Base-by-base conservation (phyloP, 2,329 filamentous ascomycete genomes). In the Curvularia hawaiiensis region DNA sequence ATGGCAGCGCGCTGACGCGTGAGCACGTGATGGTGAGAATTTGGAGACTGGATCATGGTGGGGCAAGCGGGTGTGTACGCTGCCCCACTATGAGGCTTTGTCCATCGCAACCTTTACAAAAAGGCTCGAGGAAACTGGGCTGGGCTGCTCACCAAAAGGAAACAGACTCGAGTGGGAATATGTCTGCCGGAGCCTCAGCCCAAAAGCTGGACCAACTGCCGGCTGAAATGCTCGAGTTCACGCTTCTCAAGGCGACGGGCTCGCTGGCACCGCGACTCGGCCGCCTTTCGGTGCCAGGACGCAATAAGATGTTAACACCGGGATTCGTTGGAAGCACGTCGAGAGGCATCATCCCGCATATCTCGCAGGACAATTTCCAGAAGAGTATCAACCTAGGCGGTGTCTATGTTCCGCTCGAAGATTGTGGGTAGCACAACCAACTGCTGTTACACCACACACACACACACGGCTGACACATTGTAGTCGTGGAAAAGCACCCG, bases 361-460 rank as follows among this genome's bases (percentile, higher is more conserved):
- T 99, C 63, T 90, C 93, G 3, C 93, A 92, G 39, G 95, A 99
- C 79, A 90, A 90, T 60, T 81, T 95, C 63, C 75, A 78, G 40
- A 88, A 86, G 54, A 82, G 89, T 68, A 87, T 88, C 1, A 74
- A 83, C 5, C 81, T 96, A 58, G 80, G 81, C 28, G 90, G 90
- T 26, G 82, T 91, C 3, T 96, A 96, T 73, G 81, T 95, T 69
- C 91, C 90, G 0, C 79, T 98, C 28, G 95, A 99, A 81, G 95
- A 99, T 77, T 98, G 95, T 97, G 83, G 77, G 90, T 76, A 52
- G 6, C 35, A 9, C 5, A 14, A 33, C n/a, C 31, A 3, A 33
- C 12, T 24, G n/a, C 31, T 38, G 35, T n/a, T 28, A 20, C 43
- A 22, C 22, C 38, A 35, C 41, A 33, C 46, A 24, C 41, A 33